These are phyloP conservation scores for Aspergillus egyptiacus DNA, from an alignment of 495 filamentous ascomycete species.

Conservation along the genomic window DNA sequence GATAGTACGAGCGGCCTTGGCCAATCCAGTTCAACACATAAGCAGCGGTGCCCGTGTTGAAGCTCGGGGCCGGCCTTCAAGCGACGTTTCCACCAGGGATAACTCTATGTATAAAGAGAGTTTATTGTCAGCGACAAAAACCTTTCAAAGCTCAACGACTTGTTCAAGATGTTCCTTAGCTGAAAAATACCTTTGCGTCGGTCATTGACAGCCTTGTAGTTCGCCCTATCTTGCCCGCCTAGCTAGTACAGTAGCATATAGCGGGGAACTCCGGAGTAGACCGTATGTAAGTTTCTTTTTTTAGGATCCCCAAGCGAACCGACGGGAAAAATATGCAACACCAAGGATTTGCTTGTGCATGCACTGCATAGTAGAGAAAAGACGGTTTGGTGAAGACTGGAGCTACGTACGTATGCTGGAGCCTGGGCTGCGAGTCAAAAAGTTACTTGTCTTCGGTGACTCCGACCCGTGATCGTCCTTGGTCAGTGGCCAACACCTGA, in stretches of 20 bases:
- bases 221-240: neutral
- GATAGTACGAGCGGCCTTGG: neutral
- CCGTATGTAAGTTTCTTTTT: constrained; percentile 1
- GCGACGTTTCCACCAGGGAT: neutral
- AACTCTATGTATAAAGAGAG: neutral
- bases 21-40: neutral
- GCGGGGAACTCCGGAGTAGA: neutral
- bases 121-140: constrained; percentile 2
- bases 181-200: neutral
- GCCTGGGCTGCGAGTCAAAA: neutral
- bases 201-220: neutral
- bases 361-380: no score
- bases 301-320: constrained; percentile 3
- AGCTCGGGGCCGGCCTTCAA: constrained; percentile 20
- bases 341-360: neutral
- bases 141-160: neutral
- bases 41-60: neutral
- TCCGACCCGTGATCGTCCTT: constrained; percentile 13
- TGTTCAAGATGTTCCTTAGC: neutral
- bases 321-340: neutral
- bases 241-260: neutral
- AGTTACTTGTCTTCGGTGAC: constrained; percentile 17
- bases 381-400: neutral
- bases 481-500: constrained; percentile 27
- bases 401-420: neutral